Evolutionary conservation across 805 yeast genomes (phyloP), one percentile per base, ranked within the genome.

Genomic region (Ogataea ramenticola): DNA sequence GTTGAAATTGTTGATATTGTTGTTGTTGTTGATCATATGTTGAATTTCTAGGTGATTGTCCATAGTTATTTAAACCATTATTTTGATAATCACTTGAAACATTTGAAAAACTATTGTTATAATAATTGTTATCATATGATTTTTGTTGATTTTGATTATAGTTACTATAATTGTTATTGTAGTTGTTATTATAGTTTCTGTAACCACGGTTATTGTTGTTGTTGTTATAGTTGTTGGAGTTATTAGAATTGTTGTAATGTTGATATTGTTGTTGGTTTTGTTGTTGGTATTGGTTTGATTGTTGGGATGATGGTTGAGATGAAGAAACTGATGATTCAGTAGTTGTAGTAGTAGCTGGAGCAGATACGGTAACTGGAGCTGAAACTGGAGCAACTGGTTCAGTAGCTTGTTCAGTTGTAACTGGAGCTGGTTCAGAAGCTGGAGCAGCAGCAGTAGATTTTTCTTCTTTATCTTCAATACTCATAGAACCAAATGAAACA

Each of bases 401-500:
- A 37, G 47, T 39, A 24, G 43, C 33, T 31, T 48, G 46, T 17
- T 40, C 21, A 27, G 40, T 20, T 35, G 39, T 39, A 27, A 33
- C 37, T 8, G 37, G 8, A 36, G 19, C 31, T 14, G 36, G 3
- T 8, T 9, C 24, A 34, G 24, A 35, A 19, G 36, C 41, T 33
- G 46, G 22, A 10, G 43, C 37, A 31, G 32, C 55, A 26, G 49
- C 49, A 14, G 46, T 47, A 17, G 49, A 50, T 24, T 56, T 52
- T 36, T 62, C 56, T 45, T 67, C 69, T 40, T 71, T 74, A 36
- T 74, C 75, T 43, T 68, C 64, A 50, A 77, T 59, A 4, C 74
- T 58, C 64, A 75, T 67, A 3, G 79, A 75, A 39, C 80, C 80
- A 47, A 75, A 75, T 8, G 79, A 72, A 41, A 75, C 77, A 46